Evolutionary conservation across 352 stramenopile species (phyloP), one percentile per base, ranked within the genome.

Genomic region (Halophytophthora batemanensis): DNA sequence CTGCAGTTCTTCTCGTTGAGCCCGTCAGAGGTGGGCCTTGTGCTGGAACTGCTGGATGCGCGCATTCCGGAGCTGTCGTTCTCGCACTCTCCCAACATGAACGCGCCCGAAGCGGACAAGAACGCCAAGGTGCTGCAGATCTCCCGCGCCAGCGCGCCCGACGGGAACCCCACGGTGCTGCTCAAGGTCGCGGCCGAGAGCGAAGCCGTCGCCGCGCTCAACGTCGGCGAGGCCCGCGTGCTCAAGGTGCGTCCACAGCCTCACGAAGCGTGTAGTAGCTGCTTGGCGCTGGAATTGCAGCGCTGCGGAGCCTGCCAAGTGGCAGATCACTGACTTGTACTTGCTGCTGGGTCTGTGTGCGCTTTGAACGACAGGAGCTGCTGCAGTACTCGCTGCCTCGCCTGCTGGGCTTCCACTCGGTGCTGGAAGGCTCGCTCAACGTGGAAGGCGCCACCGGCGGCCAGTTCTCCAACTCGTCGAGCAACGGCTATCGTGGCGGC

Each of bases 1-100:
- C 8, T 59, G n/a, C 47, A 93, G 83, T 91, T 88, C 49, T 93
- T 93, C 59, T 84, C 78, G 23, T 47, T 93, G 23, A 89, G 77
- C 36, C 81, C 81, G 23, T 81, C 80, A 13, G 83, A 93, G 55
- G 70, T 91, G 40, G 83, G 83, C 10, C 56, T 90, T 29, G 66
- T 92, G 39, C 69, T 93, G 19, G 82, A 93, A 54, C 58, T 90
- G 44, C 69, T 93, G 35, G 81, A 93, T 53, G 62, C 69, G 31
- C 77, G 74, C 31, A 70, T 87, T 21, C 53, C 62, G 21, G 74
- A 87, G 60, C 59, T 91, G 18, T 81, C 78, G 35, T 59, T 93
- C 45, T 76, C 68, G 46, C 83, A 91, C 64, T 86, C 83, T 54
- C 72, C 81, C 29, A 91, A 90, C 60, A 79, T 89, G 63, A 93